These are phyloP conservation scores for Exophiala calicioides DNA, from an alignment of 2,329 filamentous ascomycete species.

Conservation along the genomic window DNA sequence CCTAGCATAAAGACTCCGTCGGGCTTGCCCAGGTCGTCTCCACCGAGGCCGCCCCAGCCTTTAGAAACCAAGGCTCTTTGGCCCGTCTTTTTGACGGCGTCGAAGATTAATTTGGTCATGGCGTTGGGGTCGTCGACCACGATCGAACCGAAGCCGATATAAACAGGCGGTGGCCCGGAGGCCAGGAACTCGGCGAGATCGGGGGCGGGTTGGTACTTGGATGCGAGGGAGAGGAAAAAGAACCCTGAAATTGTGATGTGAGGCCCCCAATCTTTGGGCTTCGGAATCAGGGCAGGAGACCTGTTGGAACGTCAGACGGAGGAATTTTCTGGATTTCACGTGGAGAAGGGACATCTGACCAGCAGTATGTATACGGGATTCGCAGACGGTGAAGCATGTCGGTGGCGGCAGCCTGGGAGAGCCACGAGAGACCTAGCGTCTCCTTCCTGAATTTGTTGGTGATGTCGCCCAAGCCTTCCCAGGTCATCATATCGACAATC, in stretches of 20 bases:
- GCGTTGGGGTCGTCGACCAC: slow-evolving; percentile 53
- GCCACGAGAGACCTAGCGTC: slow-evolving; percentile 44
- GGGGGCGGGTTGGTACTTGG: slow-evolving; percentile 42
- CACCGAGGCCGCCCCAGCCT: too few relatives aligned
- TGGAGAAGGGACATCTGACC: too few relatives aligned
- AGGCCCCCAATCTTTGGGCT: slow-evolving; percentile 43
- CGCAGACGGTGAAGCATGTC: slow-evolving; percentile 39
- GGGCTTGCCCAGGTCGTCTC: too few relatives aligned
- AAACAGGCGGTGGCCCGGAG: slow-evolving; percentile 52
- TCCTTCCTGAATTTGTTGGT: slow-evolving; percentile 32
- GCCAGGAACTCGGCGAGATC: slow-evolving; percentile 48
- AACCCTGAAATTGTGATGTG: slow-evolving; percentile 43
- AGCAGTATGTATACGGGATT: slow-evolving; percentile 49
- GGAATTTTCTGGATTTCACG: too few relatives aligned
- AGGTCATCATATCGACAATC: slow-evolving; percentile 52
- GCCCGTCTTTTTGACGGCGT: slow-evolving; percentile 50
- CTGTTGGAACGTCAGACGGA: too few relatives aligned
- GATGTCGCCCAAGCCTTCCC: slow-evolving; percentile 43
- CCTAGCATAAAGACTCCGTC: slow-evolving; percentile 39
- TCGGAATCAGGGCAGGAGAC: slow-evolving; percentile 45
- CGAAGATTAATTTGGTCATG: slow-evolving; percentile 49
- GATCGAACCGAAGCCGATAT: slow-evolving; percentile 60
- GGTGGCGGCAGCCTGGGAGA: slow-evolving; percentile 42
- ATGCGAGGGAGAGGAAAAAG: slow-evolving; percentile 46
- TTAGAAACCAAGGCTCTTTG: slow-evolving; percentile 56